phyloP scores from a whole-genome alignment of 176 grass and related monocot species.

The Avena atlantica region DNA sequence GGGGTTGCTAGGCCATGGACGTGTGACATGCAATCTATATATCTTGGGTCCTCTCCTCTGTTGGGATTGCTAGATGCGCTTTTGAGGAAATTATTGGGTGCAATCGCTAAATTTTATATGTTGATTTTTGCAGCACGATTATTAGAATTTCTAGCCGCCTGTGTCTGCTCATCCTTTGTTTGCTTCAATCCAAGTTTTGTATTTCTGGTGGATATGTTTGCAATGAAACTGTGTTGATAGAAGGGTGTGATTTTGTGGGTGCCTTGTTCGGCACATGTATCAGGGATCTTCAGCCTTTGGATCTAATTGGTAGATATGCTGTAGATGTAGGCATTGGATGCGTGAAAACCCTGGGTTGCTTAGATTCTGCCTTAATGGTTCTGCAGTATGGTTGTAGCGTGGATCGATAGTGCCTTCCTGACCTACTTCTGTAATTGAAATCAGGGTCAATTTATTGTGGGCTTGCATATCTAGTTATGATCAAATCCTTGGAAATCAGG shows the following conservation, averaged over 20 bases:
- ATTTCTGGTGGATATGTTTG: neutral
- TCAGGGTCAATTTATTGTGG: neutral
- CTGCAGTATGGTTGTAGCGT: neutral
- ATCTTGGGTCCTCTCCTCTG: neutral
- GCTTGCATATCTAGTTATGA: neutral
- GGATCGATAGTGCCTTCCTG: neutral
- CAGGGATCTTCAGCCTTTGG: neutral
- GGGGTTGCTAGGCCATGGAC: neutral
- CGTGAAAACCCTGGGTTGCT: neutral
- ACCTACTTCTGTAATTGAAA: neutral
- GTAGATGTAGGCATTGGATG: constrained; percentile 3
- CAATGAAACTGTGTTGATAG: neutral
- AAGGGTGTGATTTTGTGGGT: neutral
- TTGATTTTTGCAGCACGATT: neutral
- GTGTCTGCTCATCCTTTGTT: neutral
- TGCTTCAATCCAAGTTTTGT: constrained; percentile 3
- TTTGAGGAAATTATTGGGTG: neutral
- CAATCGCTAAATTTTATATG: neutral
- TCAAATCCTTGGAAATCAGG: neutral
- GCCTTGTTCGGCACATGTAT: neutral
- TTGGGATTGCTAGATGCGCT: neutral
- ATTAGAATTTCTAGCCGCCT: neutral
- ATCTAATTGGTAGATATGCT: neutral
- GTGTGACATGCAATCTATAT: neutral
- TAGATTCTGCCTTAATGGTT: neutral